phyloP scores from a whole-genome alignment of 2,329 filamentous ascomycete genomes.

The Aspergillus sp. region DNA sequence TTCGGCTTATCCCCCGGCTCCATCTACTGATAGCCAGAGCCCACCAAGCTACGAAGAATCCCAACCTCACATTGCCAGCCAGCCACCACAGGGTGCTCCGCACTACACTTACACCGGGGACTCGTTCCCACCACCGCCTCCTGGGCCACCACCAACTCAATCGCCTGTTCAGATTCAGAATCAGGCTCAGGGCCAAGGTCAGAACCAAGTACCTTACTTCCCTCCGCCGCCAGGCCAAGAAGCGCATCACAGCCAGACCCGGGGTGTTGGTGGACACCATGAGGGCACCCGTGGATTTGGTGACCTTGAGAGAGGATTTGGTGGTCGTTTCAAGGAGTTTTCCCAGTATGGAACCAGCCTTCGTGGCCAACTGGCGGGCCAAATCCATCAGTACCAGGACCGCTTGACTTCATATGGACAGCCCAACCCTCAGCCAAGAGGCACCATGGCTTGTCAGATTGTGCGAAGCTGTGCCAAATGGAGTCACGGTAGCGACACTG shows the following conservation, averaged over 20 bases:
- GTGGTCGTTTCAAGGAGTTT: slow-evolving; percentile 34
- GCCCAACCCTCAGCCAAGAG: slow-evolving; percentile 17
- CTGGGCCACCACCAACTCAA: slow-evolving; percentile 24
- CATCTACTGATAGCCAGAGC: not conserved
- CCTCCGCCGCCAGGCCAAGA: slow-evolving; percentile 36
- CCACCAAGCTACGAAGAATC: slow-evolving; percentile 3
- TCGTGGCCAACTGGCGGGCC: slow-evolving; percentile 36
- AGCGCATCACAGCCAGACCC: slow-evolving; percentile 24
- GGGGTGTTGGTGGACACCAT: slow-evolving; percentile 26
- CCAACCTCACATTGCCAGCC: slow-evolving; percentile 5
- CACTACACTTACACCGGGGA: slow-evolving; percentile 27
- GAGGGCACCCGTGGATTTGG: slow-evolving; percentile 29
- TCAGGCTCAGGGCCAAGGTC: slow-evolving; percentile 21
- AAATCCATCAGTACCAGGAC: slow-evolving; percentile 42
- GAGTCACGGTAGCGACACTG: slow-evolving; percentile 83
- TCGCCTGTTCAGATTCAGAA: slow-evolving; percentile 2
- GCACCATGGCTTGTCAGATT: slow-evolving; percentile 36
- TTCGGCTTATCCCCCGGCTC: not conserved
- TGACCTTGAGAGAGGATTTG: slow-evolving; percentile 27
- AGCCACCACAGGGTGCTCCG: slow-evolving; percentile 6
- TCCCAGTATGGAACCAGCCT: slow-evolving; percentile 33
- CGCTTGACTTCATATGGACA: slow-evolving; percentile 22
- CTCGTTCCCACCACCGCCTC: slow-evolving; percentile 36
- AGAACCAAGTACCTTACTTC: slow-evolving; percentile 35
- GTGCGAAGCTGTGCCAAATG: slow-evolving; percentile 86